Percentiles rank a stretch among this genome's conserved stretches.
These are phyloP conservation scores for Daldinia caldariorum DNA, from an alignment of 495 filamentous ascomycete genomes.

Conservation along the genomic window DNA sequence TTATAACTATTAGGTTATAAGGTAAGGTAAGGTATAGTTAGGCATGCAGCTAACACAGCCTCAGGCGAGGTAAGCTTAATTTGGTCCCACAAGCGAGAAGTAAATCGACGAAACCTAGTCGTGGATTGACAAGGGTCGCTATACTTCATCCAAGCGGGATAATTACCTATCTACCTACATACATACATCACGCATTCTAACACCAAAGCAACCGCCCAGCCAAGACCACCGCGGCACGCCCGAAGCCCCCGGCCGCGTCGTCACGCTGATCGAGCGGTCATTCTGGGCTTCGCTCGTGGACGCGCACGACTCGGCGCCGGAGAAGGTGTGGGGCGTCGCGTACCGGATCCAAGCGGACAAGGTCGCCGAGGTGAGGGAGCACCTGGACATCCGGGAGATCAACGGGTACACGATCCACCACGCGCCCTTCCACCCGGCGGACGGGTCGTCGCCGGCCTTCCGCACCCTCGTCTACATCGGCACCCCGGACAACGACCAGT, in stretches of 20 bases:
- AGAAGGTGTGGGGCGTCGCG: conserved; percentile 87
- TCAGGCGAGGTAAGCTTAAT: conserved; percentile 66
- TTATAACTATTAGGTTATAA: no score
- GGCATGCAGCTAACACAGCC: conserved; percentile 23
- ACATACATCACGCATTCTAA: conserved; percentile 16
- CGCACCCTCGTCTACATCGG: conserved; percentile 89
- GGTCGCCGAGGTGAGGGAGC: conserved; percentile 83
- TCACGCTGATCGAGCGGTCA: conserved; percentile 84
- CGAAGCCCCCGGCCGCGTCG: conserved; percentile 85
- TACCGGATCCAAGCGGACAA: conserved; percentile 83
- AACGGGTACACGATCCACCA: conserved; percentile 94
- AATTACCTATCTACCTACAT: no score
- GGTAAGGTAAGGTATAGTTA: no score
- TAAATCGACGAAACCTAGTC: no score
- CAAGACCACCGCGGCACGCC: conserved; percentile 96
- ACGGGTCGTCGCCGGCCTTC: conserved; percentile 55
- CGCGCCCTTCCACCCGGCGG: conserved; percentile 77
- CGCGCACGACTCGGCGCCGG: conserved; percentile 65
- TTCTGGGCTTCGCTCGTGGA: conserved; percentile 86
- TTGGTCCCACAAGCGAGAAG: no score
- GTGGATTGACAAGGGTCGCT: not conserved
- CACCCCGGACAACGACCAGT: conserved; percentile 92
- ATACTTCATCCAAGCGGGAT: not conserved
- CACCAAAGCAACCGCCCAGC: conserved; percentile 53
- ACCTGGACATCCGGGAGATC: conserved; percentile 96